Conservation (phyloP, 257 asterid species). For the Striga asiatica region DNA sequence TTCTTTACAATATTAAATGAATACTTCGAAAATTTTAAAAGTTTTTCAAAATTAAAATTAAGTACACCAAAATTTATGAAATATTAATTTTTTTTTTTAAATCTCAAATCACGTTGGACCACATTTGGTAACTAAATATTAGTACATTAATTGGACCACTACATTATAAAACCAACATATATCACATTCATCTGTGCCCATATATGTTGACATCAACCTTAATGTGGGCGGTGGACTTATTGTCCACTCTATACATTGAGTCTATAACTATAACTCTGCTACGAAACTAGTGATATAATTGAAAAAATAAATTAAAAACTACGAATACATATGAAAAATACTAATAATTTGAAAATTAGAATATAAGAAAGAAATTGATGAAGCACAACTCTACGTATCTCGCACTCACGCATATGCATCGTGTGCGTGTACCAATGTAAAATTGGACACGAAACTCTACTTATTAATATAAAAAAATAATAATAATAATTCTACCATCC, state of each 20-base stretch:
- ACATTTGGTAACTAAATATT: not conserved
- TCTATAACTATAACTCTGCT: not conserved
- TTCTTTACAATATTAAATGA: no score
- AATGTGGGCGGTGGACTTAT: conserved; percentile 19
- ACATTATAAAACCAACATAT: conserved; percentile 14
- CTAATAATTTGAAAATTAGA: not conserved
- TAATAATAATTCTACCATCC: no score
- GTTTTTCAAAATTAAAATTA: no score
- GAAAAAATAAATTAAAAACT: not conserved
- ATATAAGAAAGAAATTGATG: not conserved
- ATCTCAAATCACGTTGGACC: conserved; percentile 11
- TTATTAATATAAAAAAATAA: no score
- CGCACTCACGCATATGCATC: no score
- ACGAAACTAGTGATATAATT: not conserved
- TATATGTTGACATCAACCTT: conserved; percentile 17
- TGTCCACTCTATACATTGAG: conserved; percentile 19
- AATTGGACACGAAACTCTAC: no score
- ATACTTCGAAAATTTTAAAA: no score
- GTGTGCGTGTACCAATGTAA: no score
- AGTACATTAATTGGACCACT: conserved; percentile 12
- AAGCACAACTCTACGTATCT: not conserved
- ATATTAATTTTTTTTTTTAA: not conserved
- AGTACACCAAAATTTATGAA: not conserved
- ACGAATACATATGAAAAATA: not conserved
- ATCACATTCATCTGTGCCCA: conserved; percentile 22